A percentile compares a stretch with the other conserved stretches of the same genome.
Evolutionary conservation across 352 stramenopile species (phyloP).

Genomic region (Aphanomyces euteiches): DNA sequence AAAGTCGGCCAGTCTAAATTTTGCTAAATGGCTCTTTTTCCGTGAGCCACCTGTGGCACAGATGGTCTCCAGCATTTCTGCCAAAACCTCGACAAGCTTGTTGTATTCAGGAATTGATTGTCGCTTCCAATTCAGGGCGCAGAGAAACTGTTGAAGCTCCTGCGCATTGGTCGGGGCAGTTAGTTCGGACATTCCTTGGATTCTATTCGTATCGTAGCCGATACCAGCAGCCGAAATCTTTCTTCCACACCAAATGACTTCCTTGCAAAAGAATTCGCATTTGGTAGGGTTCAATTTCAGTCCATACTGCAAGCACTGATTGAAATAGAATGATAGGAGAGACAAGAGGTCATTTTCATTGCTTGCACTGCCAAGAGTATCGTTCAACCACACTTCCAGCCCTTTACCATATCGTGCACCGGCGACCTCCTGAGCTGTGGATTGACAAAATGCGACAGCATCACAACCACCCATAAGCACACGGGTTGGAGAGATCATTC

Average conservation of each 20-base stretch:
- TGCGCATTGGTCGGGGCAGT: slow-evolving; percentile 20
- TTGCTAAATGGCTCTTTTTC: slow-evolving; percentile 32
- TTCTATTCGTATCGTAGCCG: slow-evolving; percentile 23
- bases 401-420: too few species aligned
- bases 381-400: too few species aligned
- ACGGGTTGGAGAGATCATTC: not conserved
- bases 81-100: slow-evolving; percentile 27
- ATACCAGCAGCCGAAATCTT: slow-evolving; percentile 29
- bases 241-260: slow-evolving; percentile 35
- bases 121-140: slow-evolving; percentile 39
- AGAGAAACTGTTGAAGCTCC: slow-evolving; percentile 40
- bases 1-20: slow-evolving; percentile 15
- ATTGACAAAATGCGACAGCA: too few species aligned
- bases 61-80: slow-evolving; percentile 25
- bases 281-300: slow-evolving; percentile 44
- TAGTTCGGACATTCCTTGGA: slow-evolving; percentile 25
- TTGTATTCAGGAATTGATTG: slow-evolving; percentile 37
- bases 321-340: too few species aligned
- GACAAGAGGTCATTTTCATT: too few species aligned
- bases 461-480: too few species aligned
- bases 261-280: slow-evolving; percentile 33
- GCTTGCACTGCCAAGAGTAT: too few species aligned
- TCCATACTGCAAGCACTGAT: slow-evolving; percentile 33
- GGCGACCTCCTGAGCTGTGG: too few species aligned
- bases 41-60: not conserved